These are phyloP conservation scores for Lentithecium fluviatile DNA, from an alignment of 495 filamentous ascomycete genomes.

Conservation along the genomic window DNA sequence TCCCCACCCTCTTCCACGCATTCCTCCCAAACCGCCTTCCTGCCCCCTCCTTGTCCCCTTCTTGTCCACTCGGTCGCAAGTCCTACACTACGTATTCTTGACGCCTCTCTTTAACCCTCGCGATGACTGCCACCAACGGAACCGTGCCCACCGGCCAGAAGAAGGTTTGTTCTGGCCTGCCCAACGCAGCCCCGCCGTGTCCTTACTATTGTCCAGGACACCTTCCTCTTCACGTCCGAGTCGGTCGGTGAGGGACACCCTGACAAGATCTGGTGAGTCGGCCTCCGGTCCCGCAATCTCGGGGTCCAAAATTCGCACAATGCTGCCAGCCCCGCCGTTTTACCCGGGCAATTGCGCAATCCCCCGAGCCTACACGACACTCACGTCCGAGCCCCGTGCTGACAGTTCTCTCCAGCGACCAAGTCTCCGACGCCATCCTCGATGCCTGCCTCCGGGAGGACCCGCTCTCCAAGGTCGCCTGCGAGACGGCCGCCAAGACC, in stretches of 20 bases:
- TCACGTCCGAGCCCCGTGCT: neutral
- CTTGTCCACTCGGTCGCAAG: conserved; percentile 25
- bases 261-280: conserved; percentile 84
- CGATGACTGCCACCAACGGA: conserved; percentile 26
- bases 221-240: conserved; percentile 99
- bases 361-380: neutral
- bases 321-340: neutral
- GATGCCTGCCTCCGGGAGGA: conserved; percentile 94
- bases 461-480: conserved; percentile 96
- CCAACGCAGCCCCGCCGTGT: neutral
- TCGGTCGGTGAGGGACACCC: conserved; percentile 97
- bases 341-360: neutral
- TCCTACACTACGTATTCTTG: conserved; percentile 23
- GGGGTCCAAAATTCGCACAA: neutral
- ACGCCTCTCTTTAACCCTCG: conserved; percentile 3
- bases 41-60: conserved; percentile 23
- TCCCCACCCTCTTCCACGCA: conserved; percentile 32
- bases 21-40: too few relatives aligned
- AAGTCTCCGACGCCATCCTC: conserved; percentile 97
- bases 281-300: neutral
- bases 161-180: conserved; percentile 17
- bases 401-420: conserved; percentile 59
- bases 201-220: conserved; percentile 48
- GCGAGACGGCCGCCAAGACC: conserved; percentile 99
- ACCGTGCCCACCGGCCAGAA: conserved; percentile 54